Evolutionary conservation across 164 flowering plant species (phyloP).

Genomic region (Berberis thunbergii): DNA sequence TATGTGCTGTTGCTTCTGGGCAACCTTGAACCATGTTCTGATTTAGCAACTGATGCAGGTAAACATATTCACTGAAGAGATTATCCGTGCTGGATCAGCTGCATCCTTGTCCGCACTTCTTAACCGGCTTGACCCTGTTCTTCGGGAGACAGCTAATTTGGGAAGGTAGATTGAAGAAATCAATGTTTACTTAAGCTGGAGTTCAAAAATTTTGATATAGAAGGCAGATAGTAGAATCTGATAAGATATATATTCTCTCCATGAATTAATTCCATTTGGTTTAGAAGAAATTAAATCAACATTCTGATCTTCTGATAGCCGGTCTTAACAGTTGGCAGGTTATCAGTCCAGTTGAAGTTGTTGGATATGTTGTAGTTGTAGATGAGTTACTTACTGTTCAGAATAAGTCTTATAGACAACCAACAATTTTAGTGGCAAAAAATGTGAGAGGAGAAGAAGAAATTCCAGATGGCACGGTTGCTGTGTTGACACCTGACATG

Average conservation of each 20-base stretch:
- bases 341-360: slow-evolving; percentile 20
- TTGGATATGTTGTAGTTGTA: slow-evolving; percentile 76
- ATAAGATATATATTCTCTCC: no score
- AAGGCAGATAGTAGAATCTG: neutral
- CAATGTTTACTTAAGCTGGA: neutral
- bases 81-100: slow-evolving; percentile 2
- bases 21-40: slow-evolving; percentile 5
- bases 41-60: slow-evolving; percentile 40
- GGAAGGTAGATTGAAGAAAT: slow-evolving; percentile 55
- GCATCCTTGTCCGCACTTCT: slow-evolving; percentile 3
- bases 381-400: slow-evolving; percentile 90
- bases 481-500: slow-evolving; percentile 1
- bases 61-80: slow-evolving; percentile 61
- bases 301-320: neutral
- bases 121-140: slow-evolving; percentile 4
- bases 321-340: slow-evolving; percentile 2
- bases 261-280: no score
- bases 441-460: slow-evolving; percentile 96
- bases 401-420: slow-evolving; percentile 58
- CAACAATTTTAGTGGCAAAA: slow-evolving; percentile 84
- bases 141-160: slow-evolving; percentile 53
- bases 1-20: neutral
- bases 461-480: slow-evolving; percentile 24
- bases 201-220: neutral
- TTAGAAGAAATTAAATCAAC: neutral